phyloP scores from a whole-genome alignment of 2,329 filamentous ascomycete species.

The Shiraia sp. region DNA sequence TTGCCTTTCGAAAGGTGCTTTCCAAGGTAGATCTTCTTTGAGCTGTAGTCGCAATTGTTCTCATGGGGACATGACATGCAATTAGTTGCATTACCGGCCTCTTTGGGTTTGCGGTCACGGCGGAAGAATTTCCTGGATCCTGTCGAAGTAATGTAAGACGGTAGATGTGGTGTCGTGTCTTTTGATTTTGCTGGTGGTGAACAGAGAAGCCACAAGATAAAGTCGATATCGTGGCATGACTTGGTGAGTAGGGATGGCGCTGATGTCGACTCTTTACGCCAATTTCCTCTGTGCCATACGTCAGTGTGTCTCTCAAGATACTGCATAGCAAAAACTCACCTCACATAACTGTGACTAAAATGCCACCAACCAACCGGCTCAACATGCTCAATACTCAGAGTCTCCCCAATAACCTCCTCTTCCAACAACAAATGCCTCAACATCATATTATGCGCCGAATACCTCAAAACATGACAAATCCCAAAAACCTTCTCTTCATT shows the following conservation, averaged over 20 bases:
- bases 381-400: constrained; percentile 85
- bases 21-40: constrained; percentile 79
- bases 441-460: constrained; percentile 89
- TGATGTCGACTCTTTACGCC: constrained; percentile 78
- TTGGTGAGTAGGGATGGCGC: constrained; percentile 88
- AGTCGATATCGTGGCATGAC: constrained; percentile 94
- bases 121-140: constrained; percentile 81
- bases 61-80: constrained; percentile 81
- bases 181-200: constrained; percentile 60
- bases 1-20: constrained; percentile 68
- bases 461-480: constrained; percentile 90
- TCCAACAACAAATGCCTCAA: constrained; percentile 77
- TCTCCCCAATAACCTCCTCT: constrained; percentile 77
- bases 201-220: constrained; percentile 87
- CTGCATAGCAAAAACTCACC: constrained; percentile 44
- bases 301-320: constrained; percentile 2
- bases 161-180: constrained; percentile 66
- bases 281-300: constrained; percentile 70
- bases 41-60: constrained; percentile 78
- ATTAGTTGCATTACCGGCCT: constrained; percentile 79
- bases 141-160: constrained; percentile 72
- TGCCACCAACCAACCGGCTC: constrained; percentile 98
- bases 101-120: constrained; percentile 71
- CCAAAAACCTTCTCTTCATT: constrained; percentile 66
- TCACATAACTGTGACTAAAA: constrained; percentile 66